Conservation (phyloP, 768 basidiomycete species). For the Leccinum imitatum region DNA sequence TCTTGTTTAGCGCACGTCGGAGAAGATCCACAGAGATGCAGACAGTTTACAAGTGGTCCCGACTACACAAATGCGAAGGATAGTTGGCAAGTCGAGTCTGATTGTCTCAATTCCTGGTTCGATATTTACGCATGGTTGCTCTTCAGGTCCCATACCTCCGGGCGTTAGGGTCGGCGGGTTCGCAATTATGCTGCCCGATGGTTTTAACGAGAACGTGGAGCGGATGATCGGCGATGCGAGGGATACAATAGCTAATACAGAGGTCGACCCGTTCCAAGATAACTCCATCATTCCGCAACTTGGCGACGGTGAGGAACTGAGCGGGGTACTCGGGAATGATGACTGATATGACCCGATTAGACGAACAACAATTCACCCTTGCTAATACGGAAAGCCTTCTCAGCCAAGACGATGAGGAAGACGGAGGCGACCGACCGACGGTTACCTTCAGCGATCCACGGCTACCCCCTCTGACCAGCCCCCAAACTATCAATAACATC, state of each 20-base stretch:
- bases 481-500: background rate
- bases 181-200: background rate
- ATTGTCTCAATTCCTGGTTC: background rate
- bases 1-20: no score
- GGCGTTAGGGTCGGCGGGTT: background rate
- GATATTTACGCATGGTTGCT: slow-evolving; percentile 1
- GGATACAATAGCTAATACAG: background rate
- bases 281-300: background rate
- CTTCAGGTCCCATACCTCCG: background rate
- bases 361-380: background rate
- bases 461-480: background rate
- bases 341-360: background rate
- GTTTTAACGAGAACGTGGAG: background rate
- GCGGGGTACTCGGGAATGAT: background rate
- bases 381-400: background rate
- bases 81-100: background rate
- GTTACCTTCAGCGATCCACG: background rate
- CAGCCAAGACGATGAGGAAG: background rate
- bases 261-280: slow-evolving; percentile 4
- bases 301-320: slow-evolving; percentile 3
- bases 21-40: no score
- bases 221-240: slow-evolving; percentile 1
- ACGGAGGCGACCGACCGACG: background rate
- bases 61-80: background rate
- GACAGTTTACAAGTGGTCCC: slow-evolving; percentile 3